Evolutionary conservation across 129 eudicot genomes (phyloP), one percentile per base, ranked within the genome.

Genomic region (Helichrysum umbraculigerum): DNA sequence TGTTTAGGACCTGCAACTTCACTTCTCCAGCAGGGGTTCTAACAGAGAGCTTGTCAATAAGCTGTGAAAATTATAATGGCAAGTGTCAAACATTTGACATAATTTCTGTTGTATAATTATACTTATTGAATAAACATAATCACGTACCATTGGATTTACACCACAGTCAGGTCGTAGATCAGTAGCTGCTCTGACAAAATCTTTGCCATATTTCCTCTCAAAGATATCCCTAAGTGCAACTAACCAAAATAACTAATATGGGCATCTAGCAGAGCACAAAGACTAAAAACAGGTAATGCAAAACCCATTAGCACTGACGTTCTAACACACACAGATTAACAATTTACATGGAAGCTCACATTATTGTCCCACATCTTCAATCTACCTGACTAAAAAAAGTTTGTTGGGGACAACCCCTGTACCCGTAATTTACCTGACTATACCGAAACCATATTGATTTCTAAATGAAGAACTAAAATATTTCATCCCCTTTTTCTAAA

Each of bases 1-100:
- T 97, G 79, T 95, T 91, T 82, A 95, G 34, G 44, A 91, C 86
- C 76, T 91, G 91, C 68, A 95, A 44, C 83, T 95, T 95, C 1
- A 88, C 75, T 81, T 91, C 96, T 37, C 99, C 99, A 80, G 88
- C 62, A 78, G 99, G 99, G 35, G 96, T 87, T 85, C 86, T 90
- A 54, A 90, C 97, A 62, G 99, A 95, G 65, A 95, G 96, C 81
- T 95, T 95, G 33, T 95, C 99, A 85, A 95, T 91, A 58, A 91
- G 96, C 99, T 95, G 95, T 12, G 47, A 79, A 44, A 50, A 7
- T 39, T 37, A 44, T 10, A 3, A 12, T 39, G 14, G 3, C 54
- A 68, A 66, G 3, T 21, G 61, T 56, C 69, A 58, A 32, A n/a
- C 21, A 63, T 51, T 30, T 16, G 42, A 60, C 70, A 39, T 57